These are phyloP conservation scores for Cylindrodendrum hubeiense DNA, from an alignment of 2,329 filamentous ascomycete species.

Conservation along the genomic window DNA sequence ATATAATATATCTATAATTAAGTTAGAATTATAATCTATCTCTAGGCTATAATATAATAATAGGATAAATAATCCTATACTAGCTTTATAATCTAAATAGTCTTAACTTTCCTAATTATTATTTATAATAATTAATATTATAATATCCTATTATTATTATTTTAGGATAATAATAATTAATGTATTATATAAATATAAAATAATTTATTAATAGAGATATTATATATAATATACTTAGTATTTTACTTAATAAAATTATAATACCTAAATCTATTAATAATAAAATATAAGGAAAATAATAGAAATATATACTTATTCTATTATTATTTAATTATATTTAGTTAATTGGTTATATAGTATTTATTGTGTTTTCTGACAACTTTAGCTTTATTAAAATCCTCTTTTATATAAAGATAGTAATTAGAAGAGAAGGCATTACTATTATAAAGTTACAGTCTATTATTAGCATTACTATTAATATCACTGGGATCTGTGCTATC, in stretches of 20 bases:
- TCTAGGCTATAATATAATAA: too few relatives aligned
- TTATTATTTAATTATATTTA: conserved; percentile 6
- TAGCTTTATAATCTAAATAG: too few relatives aligned
- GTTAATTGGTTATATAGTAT: background rate
- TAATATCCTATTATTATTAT: too few relatives aligned
- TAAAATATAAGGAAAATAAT: background rate
- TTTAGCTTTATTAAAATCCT: background rate
- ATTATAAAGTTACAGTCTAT: background rate
- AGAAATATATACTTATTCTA: background rate
- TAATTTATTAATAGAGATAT: conserved; percentile 1
- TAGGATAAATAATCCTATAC: too few relatives aligned
- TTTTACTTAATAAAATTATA: conserved; percentile 5
- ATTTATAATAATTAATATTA: too few relatives aligned
- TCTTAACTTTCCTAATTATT: too few relatives aligned
- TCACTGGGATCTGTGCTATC: background rate
- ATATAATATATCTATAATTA: too few relatives aligned
- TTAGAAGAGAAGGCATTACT: background rate
- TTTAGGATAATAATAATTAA: too few relatives aligned
- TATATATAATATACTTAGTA: background rate
- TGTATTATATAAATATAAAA: too few relatives aligned
- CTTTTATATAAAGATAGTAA: conserved; percentile 7
- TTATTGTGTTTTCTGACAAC: background rate
- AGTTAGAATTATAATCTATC: too few relatives aligned
- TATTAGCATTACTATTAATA: background rate
- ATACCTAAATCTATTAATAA: conserved; percentile 11